Base-by-base conservation (phyloP, 495 filamentous ascomycete species). In the Aspergillus funiculosus region DNA sequence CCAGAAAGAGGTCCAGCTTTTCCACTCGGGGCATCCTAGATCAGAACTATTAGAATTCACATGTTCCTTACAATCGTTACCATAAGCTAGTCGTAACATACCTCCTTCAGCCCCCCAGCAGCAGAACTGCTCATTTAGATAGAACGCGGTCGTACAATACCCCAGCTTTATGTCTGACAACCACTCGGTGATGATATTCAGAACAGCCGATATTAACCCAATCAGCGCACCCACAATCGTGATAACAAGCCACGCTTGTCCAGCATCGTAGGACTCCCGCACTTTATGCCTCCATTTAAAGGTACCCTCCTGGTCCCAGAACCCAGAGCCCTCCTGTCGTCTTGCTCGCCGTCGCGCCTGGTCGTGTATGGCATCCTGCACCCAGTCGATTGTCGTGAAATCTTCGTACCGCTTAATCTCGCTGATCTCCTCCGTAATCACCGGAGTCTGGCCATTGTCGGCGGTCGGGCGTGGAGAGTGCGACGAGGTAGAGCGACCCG, bases 341-440 rank as follows among this genome's bases (percentile, higher is more conserved):
- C 82, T 74, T 14, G 85, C 79, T 56, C 86, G 85, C 39, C 90
- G 77, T 36, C 90, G 79, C 26, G 85, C 66, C 63, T 95, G 87
- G 63, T 95, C 92, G 35, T 89, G 83, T 10, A 90, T 83, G 1
- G 91, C 91, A 80, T 98, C 92, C 61, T 98, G 89, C 1, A 98
- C 89, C 92, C 92, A 98, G 63, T 98, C 90, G 77, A 98, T 98
- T 0, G 92, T 98, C 4, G 91, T 96, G 61, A 98, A 98, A 59
- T 87, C 82, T 62, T 97, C 92, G 70, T 98, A 98, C 67, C 94
- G 79, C 66, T 95, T 95, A 60, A 98, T 96, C 71, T 95, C 86
- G 32, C 83, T 91, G 56, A 98, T 95, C 69, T 98, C 92, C 61
- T 98, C 91, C 34, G 86, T 81, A 54, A 95, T 86, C 40, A 85